A percentile compares a stretch with the other conserved stretches of the same genome.
Conservation (phyloP, 108 stramenopile species). For the Aurantiochytrium sp. region DNA sequence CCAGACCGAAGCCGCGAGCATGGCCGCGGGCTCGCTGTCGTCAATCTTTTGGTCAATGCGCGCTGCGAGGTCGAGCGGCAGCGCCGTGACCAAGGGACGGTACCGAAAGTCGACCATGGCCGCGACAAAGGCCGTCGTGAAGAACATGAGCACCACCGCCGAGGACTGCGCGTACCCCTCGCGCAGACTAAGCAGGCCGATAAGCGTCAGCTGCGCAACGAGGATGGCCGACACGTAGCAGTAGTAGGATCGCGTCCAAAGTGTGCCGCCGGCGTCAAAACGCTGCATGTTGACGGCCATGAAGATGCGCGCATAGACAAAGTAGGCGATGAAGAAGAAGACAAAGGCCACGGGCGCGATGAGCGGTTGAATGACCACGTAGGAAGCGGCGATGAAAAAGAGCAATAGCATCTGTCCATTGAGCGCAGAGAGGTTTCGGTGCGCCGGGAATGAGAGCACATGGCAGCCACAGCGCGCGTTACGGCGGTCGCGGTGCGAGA, state of each 20-base stretch:
- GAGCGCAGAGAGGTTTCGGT: neutral
- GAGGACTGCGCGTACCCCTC: neutral
- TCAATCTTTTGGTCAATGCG: slow-evolving; percentile 1
- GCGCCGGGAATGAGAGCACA: neutral
- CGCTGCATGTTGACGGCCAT: slow-evolving; percentile 14
- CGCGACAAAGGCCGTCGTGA: neutral
- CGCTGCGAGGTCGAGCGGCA: neutral
- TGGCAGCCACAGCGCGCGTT: neutral
- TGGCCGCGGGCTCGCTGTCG: neutral
- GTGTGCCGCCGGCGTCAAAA: neutral
- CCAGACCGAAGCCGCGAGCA: slow-evolving; percentile 10
- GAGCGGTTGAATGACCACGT: neutral
- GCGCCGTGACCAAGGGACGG: neutral
- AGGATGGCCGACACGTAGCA: slow-evolving; percentile 12
- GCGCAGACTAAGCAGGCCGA: neutral
- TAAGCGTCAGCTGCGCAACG: neutral
- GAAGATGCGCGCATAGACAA: neutral
- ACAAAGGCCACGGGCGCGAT: neutral
- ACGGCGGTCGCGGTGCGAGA: neutral
- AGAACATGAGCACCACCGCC: neutral
- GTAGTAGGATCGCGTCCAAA: neutral
- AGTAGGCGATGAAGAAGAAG: neutral
- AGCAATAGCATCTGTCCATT: slow-evolving; percentile 22
- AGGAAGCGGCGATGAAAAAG: slow-evolving; percentile 9
- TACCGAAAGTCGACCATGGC: slow-evolving; percentile 13